Percentiles rank a stretch among this genome's conserved stretches.
Evolutionary conservation across 2,329 filamentous ascomycete genomes (phyloP).

Genomic region (Nemania diffusa): DNA sequence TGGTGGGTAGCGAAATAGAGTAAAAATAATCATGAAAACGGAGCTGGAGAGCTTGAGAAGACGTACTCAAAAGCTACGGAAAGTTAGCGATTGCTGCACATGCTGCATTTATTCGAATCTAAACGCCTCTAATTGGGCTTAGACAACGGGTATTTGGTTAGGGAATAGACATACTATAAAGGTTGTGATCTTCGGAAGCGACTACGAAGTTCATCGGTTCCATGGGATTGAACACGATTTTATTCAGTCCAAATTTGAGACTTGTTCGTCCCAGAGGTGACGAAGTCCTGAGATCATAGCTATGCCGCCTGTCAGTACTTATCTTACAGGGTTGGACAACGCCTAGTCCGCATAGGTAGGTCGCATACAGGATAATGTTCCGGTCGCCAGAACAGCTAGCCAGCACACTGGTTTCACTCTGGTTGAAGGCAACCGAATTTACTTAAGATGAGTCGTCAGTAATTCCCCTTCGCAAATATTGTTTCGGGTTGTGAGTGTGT

Average conservation of each 20-base stretch:
- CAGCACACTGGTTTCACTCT: constrained; percentile 90
- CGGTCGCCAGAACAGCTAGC: constrained; percentile 87
- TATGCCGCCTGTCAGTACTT: constrained; percentile 11
- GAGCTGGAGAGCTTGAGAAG: neutral
- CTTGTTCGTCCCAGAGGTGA: constrained; percentile 84
- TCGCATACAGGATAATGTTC: constrained; percentile 69
- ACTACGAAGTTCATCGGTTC: constrained; percentile 88
- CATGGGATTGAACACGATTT: constrained; percentile 94
- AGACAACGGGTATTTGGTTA: neutral
- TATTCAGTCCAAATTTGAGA: constrained; percentile 84
- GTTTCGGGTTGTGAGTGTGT: neutral
- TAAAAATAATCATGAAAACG: neutral
- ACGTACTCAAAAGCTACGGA: constrained; percentile 83
- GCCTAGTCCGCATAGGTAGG: neutral
- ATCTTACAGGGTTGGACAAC: neutral
- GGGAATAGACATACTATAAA: constrained; percentile 52
- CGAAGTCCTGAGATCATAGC: constrained; percentile 91
- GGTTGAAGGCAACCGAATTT: constrained; percentile 69
- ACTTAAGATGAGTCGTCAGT: constrained; percentile 27
- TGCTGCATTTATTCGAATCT: constrained; percentile 34
- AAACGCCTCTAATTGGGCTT: neutral
- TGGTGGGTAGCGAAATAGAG: neutral
- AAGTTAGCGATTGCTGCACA: constrained; percentile 51
- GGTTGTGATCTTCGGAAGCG: constrained; percentile 87
- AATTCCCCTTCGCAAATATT: neutral